Conservation (phyloP, 1,284 basidiomycete genomes). For the Trametes sp. region DNA sequence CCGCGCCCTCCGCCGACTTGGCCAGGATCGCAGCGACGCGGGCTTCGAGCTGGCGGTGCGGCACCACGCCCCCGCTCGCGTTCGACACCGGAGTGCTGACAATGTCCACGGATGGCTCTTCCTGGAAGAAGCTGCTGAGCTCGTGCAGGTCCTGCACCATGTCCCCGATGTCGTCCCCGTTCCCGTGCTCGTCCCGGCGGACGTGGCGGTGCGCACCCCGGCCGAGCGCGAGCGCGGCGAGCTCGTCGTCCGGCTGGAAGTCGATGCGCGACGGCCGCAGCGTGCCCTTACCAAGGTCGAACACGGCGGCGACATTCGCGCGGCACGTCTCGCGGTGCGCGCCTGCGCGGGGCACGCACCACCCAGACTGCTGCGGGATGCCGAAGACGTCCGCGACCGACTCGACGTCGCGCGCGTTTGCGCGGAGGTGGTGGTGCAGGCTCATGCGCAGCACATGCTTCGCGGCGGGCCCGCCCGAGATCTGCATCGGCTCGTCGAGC, state of each 20-base stretch:
- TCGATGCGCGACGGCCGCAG: slow-evolving; percentile 77
- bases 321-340: slow-evolving; percentile 70
- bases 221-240: slow-evolving; percentile 31
- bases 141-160: slow-evolving; percentile 89
- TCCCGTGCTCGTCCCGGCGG: slow-evolving; percentile 37
- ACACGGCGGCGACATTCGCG: slow-evolving; percentile 82
- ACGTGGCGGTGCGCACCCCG: background rate
- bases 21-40: slow-evolving; percentile 82
- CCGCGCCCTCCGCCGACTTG: slow-evolving; percentile 67
- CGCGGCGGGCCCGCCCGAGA: slow-evolving; percentile 78
- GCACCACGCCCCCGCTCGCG: background rate
- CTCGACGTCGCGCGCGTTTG: slow-evolving; percentile 52
- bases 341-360: slow-evolving; percentile 80
- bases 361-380: slow-evolving; percentile 81
- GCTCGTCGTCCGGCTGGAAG: slow-evolving; percentile 62
- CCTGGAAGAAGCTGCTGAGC: slow-evolving; percentile 87
- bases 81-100: slow-evolving; percentile 45
- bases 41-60: slow-evolving; percentile 66
- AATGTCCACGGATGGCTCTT: slow-evolving; percentile 45
- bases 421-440: slow-evolving; percentile 63
- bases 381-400: slow-evolving; percentile 81
- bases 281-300: slow-evolving; percentile 81
- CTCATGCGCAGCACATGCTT: slow-evolving; percentile 91
- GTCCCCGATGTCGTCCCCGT: slow-evolving; percentile 79
- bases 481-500: slow-evolving; percentile 86